Conservation (phyloP, 1,284 basidiomycete species). For the Kwoniella shivajii region DNA sequence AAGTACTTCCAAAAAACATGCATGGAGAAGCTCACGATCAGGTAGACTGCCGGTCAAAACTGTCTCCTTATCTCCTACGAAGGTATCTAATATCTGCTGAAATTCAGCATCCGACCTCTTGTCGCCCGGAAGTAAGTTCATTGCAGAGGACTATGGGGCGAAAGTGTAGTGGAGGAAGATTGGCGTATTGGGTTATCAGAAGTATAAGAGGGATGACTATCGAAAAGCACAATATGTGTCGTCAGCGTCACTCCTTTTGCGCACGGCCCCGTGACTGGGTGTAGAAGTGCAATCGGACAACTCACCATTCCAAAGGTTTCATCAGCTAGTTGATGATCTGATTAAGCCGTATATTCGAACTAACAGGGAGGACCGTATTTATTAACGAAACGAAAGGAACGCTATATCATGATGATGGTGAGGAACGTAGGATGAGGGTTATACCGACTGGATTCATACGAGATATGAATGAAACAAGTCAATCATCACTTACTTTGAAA, state of each 20-base stretch:
- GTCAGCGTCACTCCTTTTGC: not conserved
- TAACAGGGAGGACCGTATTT: not conserved
- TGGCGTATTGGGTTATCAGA: not conserved
- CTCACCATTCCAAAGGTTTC: not conserved
- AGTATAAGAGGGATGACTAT: not conserved
- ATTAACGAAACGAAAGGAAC: not conserved
- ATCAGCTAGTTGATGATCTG: not conserved
- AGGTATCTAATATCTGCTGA: constrained; percentile 38
- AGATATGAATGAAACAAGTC: not conserved
- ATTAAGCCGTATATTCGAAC: not conserved
- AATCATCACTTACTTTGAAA: too few relatives aligned
- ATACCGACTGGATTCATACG: too few relatives aligned
- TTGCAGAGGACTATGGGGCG: not conserved
- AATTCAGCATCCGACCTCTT: constrained; percentile 37
- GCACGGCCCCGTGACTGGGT: constrained; percentile 3
- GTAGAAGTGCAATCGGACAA: not conserved
- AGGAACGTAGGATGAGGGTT: too few relatives aligned
- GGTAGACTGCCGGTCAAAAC: constrained; percentile 37
- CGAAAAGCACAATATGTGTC: not conserved
- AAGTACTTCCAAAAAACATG: not conserved
- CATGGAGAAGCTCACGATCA: constrained; percentile 22
- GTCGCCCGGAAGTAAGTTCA: constrained; percentile 17
- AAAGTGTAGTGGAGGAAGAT: too few relatives aligned
- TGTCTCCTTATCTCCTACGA: constrained; percentile 35
- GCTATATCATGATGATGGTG: not conserved